Base-by-base conservation (phyloP, 2,329 filamentous ascomycete species). In the Fusarium nematophilum region DNA sequence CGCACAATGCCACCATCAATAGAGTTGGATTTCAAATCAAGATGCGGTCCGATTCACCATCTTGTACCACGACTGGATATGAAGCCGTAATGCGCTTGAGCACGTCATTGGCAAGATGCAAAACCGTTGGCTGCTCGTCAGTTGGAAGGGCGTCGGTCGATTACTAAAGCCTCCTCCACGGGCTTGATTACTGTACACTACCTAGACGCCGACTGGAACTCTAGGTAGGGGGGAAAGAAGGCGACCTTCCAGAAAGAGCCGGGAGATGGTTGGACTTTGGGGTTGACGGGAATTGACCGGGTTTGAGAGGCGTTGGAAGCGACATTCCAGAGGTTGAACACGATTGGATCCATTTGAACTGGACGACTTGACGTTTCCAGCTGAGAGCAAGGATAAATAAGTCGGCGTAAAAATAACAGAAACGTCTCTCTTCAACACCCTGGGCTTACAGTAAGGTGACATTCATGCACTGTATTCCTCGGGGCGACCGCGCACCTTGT, bases 21-120 rank as follows among this genome's bases (percentile, higher is more conserved):
- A 50, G 27, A 44, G 8, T n/a, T 58, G 56, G 66, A 70, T 71
- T 71, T 71, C 59, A 71, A 71, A 71, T 68, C 69, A 71, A 45
- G 47, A 39, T 29, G 48, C 34, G 42, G 31, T 43, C 17, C 31
- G 39, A 59, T 60, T 52, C 53, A 57, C 42, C 52, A 58, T 58
- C 46, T 44, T 26, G 33, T 44, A 43, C 58, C 47, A 34, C 38
- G 59, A 44, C 43, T 43, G 59, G 57, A 36, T 34, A 47, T 66
- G 53, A 64, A 63, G 54, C 49, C 23, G 43, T 57, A 52, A 18
- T 33, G 39, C 33, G 23, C 23, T 30, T 58, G 62, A 70, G 68
- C 69, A 70, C 67, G 65, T 59, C 59, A 70, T 70, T 36, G 11
- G 14, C 31, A 48, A 44, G 30, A 42, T 55, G 53, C 38, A 52